Conservation (phyloP, 2,329 filamentous ascomycete genomes). For the Calcarisporium arbuscula region DNA sequence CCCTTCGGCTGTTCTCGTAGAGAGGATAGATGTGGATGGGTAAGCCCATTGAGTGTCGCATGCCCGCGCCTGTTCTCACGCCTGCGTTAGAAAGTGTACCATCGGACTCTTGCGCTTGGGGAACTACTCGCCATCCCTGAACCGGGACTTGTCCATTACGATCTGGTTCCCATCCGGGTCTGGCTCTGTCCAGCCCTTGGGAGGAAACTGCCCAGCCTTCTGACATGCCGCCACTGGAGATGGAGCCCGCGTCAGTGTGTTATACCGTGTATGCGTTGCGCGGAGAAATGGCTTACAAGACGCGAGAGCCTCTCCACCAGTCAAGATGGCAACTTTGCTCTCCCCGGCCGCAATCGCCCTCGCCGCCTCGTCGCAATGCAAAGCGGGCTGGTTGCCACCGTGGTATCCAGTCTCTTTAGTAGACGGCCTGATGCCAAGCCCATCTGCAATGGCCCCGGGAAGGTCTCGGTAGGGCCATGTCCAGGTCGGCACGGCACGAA, state of each 20-base stretch:
- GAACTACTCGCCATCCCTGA: slow-evolving; percentile 20
- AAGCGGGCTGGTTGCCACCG: slow-evolving; percentile 57
- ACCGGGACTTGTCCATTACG: slow-evolving; percentile 38
- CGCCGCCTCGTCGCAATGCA: slow-evolving; percentile 58
- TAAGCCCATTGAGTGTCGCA: slow-evolving; percentile 50
- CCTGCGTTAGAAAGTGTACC: slow-evolving; percentile 6
- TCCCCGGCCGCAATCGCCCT: slow-evolving; percentile 47
- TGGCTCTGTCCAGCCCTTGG: slow-evolving; percentile 51
- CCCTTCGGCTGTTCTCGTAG: slow-evolving; percentile 59
- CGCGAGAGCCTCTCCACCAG: slow-evolving; percentile 59
- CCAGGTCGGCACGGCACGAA: slow-evolving; percentile 57
- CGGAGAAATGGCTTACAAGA: slow-evolving; percentile 32
- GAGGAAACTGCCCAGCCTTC: slow-evolving; percentile 32
- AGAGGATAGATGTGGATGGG: slow-evolving; percentile 63
- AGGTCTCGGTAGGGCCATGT: slow-evolving; percentile 60
- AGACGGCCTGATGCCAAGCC: slow-evolving; percentile 38
- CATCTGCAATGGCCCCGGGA: slow-evolving; percentile 44
- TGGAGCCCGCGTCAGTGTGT: slow-evolving; percentile 5
- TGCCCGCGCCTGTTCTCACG: slow-evolving; percentile 40
- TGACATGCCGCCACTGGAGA: slow-evolving; percentile 25
- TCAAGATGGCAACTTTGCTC: slow-evolving; percentile 50
- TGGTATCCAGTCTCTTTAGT: slow-evolving; percentile 49
- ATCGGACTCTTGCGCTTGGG: too few relatives aligned
- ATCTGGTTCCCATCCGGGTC: slow-evolving; percentile 38
- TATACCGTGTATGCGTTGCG: too few relatives aligned